phyloP scores from a whole-genome alignment of 2,329 filamentous ascomycete genomes.

The Zalaria sp. region DNA sequence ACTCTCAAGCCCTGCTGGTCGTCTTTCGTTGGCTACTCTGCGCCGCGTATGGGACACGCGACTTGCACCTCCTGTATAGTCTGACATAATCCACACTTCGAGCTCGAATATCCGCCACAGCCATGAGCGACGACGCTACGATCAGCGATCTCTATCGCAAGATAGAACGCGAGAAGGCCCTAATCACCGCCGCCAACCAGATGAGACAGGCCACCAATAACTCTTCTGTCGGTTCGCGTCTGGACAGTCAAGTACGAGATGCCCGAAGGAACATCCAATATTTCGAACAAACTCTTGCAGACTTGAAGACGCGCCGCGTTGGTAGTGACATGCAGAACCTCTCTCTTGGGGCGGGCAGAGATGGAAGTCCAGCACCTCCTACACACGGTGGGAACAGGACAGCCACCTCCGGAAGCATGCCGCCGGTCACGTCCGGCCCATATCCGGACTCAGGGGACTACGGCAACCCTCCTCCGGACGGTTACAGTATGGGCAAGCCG shows the following conservation, averaged over 20 bases:
- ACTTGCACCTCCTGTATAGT: too few species aligned
- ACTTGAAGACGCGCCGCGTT: conserved; percentile 71
- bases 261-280: conserved; percentile 88
- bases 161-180: conserved; percentile 92
- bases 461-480: conserved; percentile 37
- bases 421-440: background rate
- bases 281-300: conserved; percentile 80
- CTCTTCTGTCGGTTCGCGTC: conserved; percentile 72
- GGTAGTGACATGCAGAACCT: conserved; percentile 53
- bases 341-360: conserved; percentile 41
- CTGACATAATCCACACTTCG: background rate
- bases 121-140: conserved; percentile 45
- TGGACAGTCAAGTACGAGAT: conserved; percentile 90
- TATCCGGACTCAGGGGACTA: conserved; percentile 27
- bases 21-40: too few species aligned
- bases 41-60: too few species aligned
- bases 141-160: conserved; percentile 80
- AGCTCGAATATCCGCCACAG: conserved; percentile 16
- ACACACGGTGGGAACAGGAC: conserved; percentile 12
- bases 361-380: conserved; percentile 18
- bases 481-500: conserved; percentile 48
- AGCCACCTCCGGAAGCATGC: background rate
- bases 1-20: background rate
- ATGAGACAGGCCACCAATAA: conserved; percentile 97
- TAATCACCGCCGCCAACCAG: conserved; percentile 84